A percentile compares a stretch with the other conserved stretches of the same genome.
These are phyloP conservation scores for Auricularia auricula-judae DNA, from an alignment of 768 basidiomycete species.

Conservation along the genomic window DNA sequence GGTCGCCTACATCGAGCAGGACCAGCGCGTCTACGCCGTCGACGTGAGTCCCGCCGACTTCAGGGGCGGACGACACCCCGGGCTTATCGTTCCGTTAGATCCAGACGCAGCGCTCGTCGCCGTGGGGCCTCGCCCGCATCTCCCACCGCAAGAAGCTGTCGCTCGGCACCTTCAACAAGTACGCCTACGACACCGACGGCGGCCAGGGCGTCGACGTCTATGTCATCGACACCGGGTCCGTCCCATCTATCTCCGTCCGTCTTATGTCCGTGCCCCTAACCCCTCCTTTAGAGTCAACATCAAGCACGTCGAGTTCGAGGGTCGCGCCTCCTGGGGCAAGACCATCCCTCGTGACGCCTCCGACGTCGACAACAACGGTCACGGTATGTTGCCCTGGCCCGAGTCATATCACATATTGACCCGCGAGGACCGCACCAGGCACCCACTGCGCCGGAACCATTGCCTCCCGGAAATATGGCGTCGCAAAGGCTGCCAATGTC, in stretches of 20 bases:
- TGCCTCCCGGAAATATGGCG: slow-evolving; percentile 86
- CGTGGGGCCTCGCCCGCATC: slow-evolving; percentile 87
- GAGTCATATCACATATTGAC: neutral
- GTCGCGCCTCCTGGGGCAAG: slow-evolving; percentile 86
- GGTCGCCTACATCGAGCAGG: slow-evolving; percentile 85
- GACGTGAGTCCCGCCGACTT: slow-evolving; percentile 23
- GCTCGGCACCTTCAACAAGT: slow-evolving; percentile 76
- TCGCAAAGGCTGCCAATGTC: slow-evolving; percentile 86
- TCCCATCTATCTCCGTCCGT: slow-evolving; percentile 5
- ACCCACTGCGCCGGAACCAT: slow-evolving; percentile 94
- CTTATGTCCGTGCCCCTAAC: slow-evolving; percentile 8
- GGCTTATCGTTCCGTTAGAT: slow-evolving; percentile 3
- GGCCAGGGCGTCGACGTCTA: slow-evolving; percentile 89
- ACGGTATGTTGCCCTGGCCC: slow-evolving; percentile 35
- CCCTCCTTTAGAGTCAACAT: slow-evolving; percentile 78
- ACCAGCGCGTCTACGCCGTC: slow-evolving; percentile 80
- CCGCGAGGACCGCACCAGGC: neutral
- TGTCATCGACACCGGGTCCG: slow-evolving; percentile 28
- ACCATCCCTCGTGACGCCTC: slow-evolving; percentile 77
- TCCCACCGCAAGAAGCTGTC: slow-evolving; percentile 72
- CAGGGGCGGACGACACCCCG: slow-evolving; percentile 9
- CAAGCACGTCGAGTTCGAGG: slow-evolving; percentile 75
- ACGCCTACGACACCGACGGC: slow-evolving; percentile 57
- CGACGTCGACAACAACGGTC: slow-evolving; percentile 90
- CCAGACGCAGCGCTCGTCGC: slow-evolving; percentile 1